phyloP scores from a whole-genome alignment of 2,329 filamentous ascomycete species.

The Penicillium olsonii region DNA sequence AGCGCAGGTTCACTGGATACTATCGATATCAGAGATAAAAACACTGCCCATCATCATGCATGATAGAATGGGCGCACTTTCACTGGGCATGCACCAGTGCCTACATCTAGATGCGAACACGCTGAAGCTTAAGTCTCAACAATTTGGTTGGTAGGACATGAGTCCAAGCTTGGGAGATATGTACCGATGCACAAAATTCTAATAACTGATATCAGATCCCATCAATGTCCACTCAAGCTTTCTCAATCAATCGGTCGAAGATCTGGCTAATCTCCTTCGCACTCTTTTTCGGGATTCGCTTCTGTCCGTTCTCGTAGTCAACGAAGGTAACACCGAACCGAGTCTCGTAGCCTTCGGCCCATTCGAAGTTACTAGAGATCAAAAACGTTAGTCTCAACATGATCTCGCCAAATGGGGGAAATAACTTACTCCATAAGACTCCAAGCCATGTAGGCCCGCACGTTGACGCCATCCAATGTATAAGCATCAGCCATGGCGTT shows the following conservation, averaged over 20 bases:
- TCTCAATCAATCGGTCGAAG: slow-evolving; percentile 70
- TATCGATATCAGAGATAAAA: too few species aligned
- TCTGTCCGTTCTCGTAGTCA: slow-evolving; percentile 77
- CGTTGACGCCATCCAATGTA: slow-evolving; percentile 72
- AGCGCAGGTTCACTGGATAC: too few species aligned
- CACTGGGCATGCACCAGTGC: too few species aligned
- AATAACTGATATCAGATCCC: neutral
- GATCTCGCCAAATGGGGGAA: neutral
- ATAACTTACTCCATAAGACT: slow-evolving; percentile 71
- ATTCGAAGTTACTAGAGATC: slow-evolving; percentile 71
- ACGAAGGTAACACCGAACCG: slow-evolving; percentile 83
- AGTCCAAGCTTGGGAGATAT: too few species aligned
- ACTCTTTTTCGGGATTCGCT: slow-evolving; percentile 81
- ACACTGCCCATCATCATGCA: too few species aligned
- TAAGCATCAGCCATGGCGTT: slow-evolving; percentile 73
- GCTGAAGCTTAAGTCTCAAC: too few species aligned
- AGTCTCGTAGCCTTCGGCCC: slow-evolving; percentile 88
- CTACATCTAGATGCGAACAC: too few species aligned
- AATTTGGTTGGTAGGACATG: too few species aligned
- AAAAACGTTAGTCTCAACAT: slow-evolving; percentile 9
- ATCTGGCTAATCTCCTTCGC: slow-evolving; percentile 69
- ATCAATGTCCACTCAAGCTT: slow-evolving; percentile 42
- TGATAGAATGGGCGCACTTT: too few species aligned
- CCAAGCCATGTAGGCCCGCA: slow-evolving; percentile 82
- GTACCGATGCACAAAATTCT: neutral